Conservation (phyloP, 257 asterid species). For the Solanum piurae region DNA sequence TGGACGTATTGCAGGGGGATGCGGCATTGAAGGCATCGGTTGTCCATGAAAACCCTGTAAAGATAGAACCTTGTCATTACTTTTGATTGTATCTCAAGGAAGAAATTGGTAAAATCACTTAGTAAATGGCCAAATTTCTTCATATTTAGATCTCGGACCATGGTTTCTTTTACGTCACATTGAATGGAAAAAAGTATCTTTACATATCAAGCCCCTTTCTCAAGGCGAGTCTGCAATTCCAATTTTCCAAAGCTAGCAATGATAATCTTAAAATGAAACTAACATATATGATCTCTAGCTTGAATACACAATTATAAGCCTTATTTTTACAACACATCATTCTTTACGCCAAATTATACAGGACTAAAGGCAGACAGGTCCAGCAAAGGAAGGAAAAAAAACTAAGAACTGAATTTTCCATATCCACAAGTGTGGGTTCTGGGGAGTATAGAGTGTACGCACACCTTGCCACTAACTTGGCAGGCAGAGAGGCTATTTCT, state of each 20-base stretch:
- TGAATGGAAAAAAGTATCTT: not conserved
- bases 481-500: not conserved
- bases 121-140: not conserved
- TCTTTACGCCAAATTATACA: not conserved
- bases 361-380: not conserved
- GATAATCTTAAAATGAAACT: not conserved
- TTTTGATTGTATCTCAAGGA: not conserved
- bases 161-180: not conserved
- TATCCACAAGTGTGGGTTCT: too few relatives aligned
- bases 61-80: not conserved
- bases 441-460: not conserved
- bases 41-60: constrained; percentile 80
- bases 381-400: not conserved
- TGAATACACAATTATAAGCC: not conserved
- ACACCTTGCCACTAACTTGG: not conserved
- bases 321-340: not conserved
- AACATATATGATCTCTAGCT: not conserved
- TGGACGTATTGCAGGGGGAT: constrained; percentile 82
- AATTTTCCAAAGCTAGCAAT: not conserved
- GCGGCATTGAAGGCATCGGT: constrained; percentile 58
- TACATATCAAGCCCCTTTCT: not conserved
- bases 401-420: not conserved
- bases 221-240: not conserved
- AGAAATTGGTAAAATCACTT: not conserved
- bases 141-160: not conserved